Base-by-base conservation (phyloP, 2,329 filamentous ascomycete genomes). In the Dichotomopilus funicola region DNA sequence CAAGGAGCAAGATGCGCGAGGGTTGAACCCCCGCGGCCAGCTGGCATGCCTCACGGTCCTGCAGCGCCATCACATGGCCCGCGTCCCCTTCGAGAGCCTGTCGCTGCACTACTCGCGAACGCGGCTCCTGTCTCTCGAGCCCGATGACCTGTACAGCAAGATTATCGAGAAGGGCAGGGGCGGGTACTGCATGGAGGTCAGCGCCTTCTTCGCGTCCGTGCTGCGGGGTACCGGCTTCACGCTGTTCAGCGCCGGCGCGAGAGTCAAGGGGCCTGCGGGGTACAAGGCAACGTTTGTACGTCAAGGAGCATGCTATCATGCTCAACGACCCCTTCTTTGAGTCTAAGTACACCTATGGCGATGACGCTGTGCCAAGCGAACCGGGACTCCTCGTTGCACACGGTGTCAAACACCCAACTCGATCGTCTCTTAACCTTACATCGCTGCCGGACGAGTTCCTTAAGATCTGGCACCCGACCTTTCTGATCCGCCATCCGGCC, bases 1-100 rank as follows among this genome's bases (percentile, higher is more conserved):
- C n/a, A n/a, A 50, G 34, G 19, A 2, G 5, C 4, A 8, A n/a
- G 47, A 55, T 55, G 53, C 41, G 3, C 47, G 53, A 42, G 41
- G 47, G 13, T 35, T 27, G 3, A 36, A 10, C 5, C 34, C 47
- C 3, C 7, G 7, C 6, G 47, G 51, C n/a, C 53, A 46, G 2
- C 41, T 55, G 1, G 53, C 27, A 10, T 48, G 44, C 33, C 68
- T 75, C 27, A 60, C 61, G 5, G 58, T 63, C 19, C 64, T 75
- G 8, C 63, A 70, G 51, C 59, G 61, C 19, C 67, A 70, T 48
- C 78, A 81, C 51, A 72, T 81, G 46, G 71, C 73, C 0, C 68
- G 69, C 33, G 72, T 82, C 5, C 78, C 80, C 0, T 83, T 82
- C 51, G 80, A 83, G 59, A 79, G 75, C 55, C 64, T 82, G 2